These are phyloP conservation scores for Pseudogymnoascus sp. DNA, from an alignment of 2,329 filamentous ascomycete genomes.

Conservation along the genomic window DNA sequence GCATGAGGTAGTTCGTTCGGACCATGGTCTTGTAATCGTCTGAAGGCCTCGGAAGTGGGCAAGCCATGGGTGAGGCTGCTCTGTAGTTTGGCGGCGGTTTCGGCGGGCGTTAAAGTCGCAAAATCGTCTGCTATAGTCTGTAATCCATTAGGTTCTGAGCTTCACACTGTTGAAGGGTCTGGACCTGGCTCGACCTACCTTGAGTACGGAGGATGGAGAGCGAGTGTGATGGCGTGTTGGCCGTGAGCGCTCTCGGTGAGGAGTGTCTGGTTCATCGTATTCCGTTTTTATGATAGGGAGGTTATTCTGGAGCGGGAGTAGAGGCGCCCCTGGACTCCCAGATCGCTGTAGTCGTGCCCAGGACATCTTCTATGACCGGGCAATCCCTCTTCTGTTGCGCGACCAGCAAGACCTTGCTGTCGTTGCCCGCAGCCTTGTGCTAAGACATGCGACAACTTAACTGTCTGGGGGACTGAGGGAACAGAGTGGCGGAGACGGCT, in stretches of 20 bases:
- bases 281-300: constrained; percentile 20
- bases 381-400: constrained; percentile 13
- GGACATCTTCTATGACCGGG: constrained; percentile 19
- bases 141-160: neutral
- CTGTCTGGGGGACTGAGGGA: neutral
- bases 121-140: constrained; percentile 46
- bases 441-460: constrained; percentile 23
- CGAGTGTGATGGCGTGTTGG: constrained; percentile 23
- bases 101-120: constrained; percentile 62
- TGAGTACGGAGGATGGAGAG: constrained; percentile 26
- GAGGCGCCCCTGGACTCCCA: constrained; percentile 20
- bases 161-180: neutral
- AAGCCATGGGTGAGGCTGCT: constrained; percentile 82
- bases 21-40: constrained; percentile 71
- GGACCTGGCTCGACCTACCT: constrained; percentile 18
- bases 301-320: constrained; percentile 25
- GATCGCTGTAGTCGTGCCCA: constrained; percentile 26
- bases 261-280: constrained; percentile 20
- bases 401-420: constrained; percentile 27
- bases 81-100: constrained; percentile 67
- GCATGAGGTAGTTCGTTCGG: constrained; percentile 94
- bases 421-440: constrained; percentile 20
- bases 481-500: neutral
- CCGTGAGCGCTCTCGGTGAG: constrained; percentile 19
- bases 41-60: constrained; percentile 69